These are phyloP conservation scores for Rhododendron williamsianum DNA, from an alignment of 148 eudicot genomes.

Conservation along the genomic window DNA sequence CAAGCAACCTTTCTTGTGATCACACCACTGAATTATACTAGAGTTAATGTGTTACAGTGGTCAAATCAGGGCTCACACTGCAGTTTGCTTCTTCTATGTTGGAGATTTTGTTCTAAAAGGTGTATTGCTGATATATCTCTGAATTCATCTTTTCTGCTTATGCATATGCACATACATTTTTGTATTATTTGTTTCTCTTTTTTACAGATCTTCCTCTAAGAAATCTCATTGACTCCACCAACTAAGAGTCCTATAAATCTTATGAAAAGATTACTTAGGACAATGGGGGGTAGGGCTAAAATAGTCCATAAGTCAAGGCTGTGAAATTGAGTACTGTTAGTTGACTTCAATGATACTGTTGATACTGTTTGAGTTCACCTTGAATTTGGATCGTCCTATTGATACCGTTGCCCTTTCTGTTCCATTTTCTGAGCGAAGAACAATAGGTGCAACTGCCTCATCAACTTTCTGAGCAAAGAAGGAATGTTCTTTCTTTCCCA, in stretches of 20 bases:
- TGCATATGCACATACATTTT: background rate
- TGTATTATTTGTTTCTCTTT: background rate
- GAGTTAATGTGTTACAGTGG: no score
- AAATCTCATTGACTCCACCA: background rate
- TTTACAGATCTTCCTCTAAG: background rate
- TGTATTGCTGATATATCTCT: slow-evolving; percentile 9
- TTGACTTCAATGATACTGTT: background rate
- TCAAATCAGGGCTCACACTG: no score
- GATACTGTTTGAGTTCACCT: background rate
- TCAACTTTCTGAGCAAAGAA: background rate
- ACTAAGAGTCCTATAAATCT: background rate
- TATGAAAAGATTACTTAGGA: background rate
- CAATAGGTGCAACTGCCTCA: background rate
- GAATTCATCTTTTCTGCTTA: background rate
- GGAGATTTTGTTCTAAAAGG: slow-evolving; percentile 95
- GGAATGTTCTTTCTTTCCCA: background rate
- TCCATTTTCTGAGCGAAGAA: background rate
- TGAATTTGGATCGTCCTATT: background rate
- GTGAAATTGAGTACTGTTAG: background rate
- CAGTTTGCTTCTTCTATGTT: slow-evolving; percentile 26
- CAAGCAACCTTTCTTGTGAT: no score
- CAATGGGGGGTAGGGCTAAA: background rate
- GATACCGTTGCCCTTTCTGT: background rate
- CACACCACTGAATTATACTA: no score
- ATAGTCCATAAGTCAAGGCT: background rate